These are phyloP conservation scores for Excoecaria agallocha DNA, from an alignment of 345 rosid species.

Conservation along the genomic window DNA sequence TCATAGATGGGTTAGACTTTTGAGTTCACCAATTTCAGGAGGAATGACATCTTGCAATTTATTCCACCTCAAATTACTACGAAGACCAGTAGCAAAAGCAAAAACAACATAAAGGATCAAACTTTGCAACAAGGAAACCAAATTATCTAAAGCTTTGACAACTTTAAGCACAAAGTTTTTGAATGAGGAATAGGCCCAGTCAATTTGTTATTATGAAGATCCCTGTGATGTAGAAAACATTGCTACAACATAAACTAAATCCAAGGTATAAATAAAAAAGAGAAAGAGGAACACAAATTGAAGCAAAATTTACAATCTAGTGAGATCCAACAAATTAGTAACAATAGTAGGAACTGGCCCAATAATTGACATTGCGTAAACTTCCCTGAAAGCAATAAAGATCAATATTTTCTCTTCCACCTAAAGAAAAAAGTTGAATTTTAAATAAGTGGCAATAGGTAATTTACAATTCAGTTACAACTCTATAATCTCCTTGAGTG, in stretches of 20 bases:
- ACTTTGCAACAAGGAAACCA: neutral
- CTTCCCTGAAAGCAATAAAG: conserved; percentile 51
- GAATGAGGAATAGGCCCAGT: conserved; percentile 88
- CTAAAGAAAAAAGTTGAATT: neutral
- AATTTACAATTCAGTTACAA: conserved; percentile 77
- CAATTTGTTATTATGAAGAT: conserved; percentile 83
- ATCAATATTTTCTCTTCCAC: neutral
- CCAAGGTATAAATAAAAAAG: neutral
- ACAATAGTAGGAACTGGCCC: conserved; percentile 91
- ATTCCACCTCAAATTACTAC: conserved; percentile 91
- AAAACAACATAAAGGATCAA: neutral
- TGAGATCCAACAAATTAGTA: conserved; percentile 85
- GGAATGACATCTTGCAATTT: conserved; percentile 91
- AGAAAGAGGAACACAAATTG: neutral
- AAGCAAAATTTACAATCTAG: conserved; percentile 55
- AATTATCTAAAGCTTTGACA: neutral
- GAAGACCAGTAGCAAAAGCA: conserved; percentile 4
- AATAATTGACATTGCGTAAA: conserved; percentile 87
- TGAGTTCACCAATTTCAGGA: conserved; percentile 83
- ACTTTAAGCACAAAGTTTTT: neutral
- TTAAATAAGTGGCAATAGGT: neutral
- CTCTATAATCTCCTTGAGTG: conserved; percentile 79
- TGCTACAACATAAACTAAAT: neutral
- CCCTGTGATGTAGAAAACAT: conserved; percentile 40
- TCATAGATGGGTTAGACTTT: conserved; percentile 86